Conservation (phyloP, 2,329 filamentous ascomycete species). For the Diplodia corticola region DNA sequence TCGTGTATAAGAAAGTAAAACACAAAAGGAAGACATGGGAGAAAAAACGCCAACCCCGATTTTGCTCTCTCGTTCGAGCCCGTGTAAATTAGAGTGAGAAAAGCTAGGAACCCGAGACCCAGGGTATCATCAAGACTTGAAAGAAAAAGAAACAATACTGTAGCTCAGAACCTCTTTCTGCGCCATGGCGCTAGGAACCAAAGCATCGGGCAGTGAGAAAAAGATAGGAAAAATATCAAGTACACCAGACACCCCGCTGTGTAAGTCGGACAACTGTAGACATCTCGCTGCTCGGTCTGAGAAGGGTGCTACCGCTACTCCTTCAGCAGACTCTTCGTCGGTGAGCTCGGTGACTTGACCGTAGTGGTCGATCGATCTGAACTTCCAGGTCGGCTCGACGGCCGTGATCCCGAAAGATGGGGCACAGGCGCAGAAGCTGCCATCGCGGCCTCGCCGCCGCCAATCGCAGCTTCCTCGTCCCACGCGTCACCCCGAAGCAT, state of each 20-base stretch:
- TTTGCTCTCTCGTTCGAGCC: background rate
- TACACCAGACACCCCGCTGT: background rate
- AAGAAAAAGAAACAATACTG: background rate
- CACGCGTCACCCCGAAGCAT: background rate
- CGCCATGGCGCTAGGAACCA: background rate
- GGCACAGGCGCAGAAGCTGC: background rate
- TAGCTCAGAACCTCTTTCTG: background rate
- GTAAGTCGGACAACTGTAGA: background rate
- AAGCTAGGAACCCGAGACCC: background rate
- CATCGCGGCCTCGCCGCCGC: background rate
- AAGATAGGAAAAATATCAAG: background rate
- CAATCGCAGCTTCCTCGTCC: constrained; percentile 2
- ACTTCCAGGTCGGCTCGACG: background rate
- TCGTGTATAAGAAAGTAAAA: background rate
- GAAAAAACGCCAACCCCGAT: background rate
- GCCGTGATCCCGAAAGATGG: background rate
- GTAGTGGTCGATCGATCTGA: background rate
- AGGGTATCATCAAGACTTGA: constrained; percentile 5
- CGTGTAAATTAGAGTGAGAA: background rate
- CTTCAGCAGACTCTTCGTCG: background rate
- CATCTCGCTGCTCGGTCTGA: background rate
- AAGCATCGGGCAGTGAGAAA: background rate
- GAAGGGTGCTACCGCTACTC: background rate
- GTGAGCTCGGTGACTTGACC: background rate
- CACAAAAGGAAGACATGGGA: background rate